These are phyloP conservation scores for Paracamarosporium sp. DNA, from an alignment of 2,329 filamentous ascomycete species.

Conservation along the genomic window DNA sequence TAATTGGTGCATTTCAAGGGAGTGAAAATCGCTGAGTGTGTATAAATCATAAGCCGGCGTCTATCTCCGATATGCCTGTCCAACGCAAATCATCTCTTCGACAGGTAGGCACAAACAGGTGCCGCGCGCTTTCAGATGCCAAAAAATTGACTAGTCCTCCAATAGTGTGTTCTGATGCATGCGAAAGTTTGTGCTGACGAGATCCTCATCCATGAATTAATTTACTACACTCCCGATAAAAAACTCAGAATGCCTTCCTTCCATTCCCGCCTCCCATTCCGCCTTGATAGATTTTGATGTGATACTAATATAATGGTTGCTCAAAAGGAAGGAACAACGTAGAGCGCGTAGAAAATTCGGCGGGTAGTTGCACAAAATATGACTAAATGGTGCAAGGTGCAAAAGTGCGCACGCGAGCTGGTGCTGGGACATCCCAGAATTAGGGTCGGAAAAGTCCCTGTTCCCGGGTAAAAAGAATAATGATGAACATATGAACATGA, in stretches of 20 bases:
- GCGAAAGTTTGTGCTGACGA: not conserved
- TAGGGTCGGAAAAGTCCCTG: not conserved
- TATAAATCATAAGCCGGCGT: conserved; percentile 1
- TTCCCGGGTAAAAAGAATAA: conserved; percentile 4
- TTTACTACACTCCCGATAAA: conserved; percentile 1
- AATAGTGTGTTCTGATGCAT: not conserved
- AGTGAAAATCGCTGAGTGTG: not conserved
- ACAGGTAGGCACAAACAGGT: not conserved
- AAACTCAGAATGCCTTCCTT: not conserved
- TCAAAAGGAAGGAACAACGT: not conserved
- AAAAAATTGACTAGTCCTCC: not conserved
- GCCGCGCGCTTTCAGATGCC: not conserved
- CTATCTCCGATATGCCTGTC: conserved; percentile 2
- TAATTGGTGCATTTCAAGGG: not conserved
- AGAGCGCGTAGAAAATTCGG: not conserved
- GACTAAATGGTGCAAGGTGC: not conserved
- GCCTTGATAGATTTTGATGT: not conserved
- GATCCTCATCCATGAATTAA: conserved; percentile 1
- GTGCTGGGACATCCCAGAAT: conserved; percentile 1
- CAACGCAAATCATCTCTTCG: not conserved
- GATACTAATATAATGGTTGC: not conserved
- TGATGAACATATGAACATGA: conserved; percentile 22
- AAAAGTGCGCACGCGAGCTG: not conserved
- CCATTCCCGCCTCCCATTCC: not conserved
- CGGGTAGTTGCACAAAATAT: not conserved